A percentile compares a stretch with the other conserved stretches of the same genome.
Evolutionary conservation across 2,329 filamentous ascomycete species (phyloP).

Genomic region (Sporothrix inflata): DNA sequence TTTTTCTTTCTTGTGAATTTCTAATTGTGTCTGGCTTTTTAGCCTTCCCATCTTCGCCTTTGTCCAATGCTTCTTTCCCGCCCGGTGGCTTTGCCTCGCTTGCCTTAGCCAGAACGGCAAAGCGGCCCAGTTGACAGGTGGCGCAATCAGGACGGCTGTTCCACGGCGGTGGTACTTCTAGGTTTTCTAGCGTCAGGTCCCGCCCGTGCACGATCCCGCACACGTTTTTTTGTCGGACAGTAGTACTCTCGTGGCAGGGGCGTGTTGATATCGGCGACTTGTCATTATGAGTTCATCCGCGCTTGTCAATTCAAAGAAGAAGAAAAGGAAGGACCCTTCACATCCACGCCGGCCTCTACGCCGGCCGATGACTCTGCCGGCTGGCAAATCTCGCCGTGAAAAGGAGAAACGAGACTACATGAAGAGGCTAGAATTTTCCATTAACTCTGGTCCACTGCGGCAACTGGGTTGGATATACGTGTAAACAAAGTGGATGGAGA

Average conservation of each 20-base stretch:
- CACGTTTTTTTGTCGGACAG: neutral
- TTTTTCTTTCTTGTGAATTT: neutral
- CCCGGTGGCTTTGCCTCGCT: too few species aligned
- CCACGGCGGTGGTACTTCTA: neutral
- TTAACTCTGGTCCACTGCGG: neutral
- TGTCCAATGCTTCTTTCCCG: neutral
- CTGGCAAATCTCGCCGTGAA: neutral
- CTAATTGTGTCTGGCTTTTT: neutral
- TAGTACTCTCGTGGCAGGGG: neutral
- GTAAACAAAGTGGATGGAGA: neutral
- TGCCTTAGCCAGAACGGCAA: neutral
- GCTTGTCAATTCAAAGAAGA: neutral
- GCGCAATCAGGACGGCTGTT: too few species aligned
- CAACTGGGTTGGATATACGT: neutral
- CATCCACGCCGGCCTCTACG: too few species aligned
- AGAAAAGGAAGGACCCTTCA: neutral
- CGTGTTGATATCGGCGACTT: constrained; percentile 13
- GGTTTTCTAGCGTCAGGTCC: neutral
- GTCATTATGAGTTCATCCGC: constrained; percentile 19
- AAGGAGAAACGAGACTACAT: neutral
- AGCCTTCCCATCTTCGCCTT: neutral
- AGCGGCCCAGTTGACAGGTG: neutral
- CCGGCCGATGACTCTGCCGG: neutral
- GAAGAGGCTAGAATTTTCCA: neutral
- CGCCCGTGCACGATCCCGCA: neutral